Evolutionary conservation across 192 early-diverging fungal genomes (phyloP).

Genomic region (Coemansia sp.): DNA sequence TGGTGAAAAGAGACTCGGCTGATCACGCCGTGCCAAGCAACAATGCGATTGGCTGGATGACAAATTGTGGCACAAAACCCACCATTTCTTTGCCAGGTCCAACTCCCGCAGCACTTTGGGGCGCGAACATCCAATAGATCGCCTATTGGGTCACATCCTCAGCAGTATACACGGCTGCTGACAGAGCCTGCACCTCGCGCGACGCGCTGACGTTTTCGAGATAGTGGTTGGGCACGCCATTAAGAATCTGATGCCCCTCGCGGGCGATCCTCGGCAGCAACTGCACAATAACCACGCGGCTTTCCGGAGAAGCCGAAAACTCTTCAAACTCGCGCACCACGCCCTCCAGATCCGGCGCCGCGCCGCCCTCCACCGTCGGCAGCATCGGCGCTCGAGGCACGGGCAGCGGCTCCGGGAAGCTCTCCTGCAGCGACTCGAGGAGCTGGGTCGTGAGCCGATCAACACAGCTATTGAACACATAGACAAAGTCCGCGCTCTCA

Average conservation of each 20-base stretch:
- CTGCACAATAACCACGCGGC: slow-evolving; percentile 59
- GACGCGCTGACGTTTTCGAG: slow-evolving; percentile 67
- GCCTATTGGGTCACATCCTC: slow-evolving; percentile 49
- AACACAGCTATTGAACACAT: slow-evolving; percentile 43
- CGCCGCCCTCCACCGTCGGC: slow-evolving; percentile 44
- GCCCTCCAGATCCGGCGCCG: slow-evolving; percentile 42
- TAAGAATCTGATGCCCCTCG: slow-evolving; percentile 70
- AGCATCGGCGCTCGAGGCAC: slow-evolving; percentile 30
- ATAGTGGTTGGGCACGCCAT: slow-evolving; percentile 71
- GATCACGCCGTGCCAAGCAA: not conserved
- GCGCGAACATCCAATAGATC: no score
- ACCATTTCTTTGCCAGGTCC: not conserved
- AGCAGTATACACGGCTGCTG: slow-evolving; percentile 73
- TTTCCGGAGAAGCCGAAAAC: slow-evolving; percentile 46
- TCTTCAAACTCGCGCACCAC: slow-evolving; percentile 62
- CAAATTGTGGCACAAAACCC: not conserved
- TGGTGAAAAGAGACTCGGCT: not conserved
- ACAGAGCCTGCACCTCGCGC: slow-evolving; percentile 74
- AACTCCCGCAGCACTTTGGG: not conserved
- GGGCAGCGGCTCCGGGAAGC: slow-evolving; percentile 46
- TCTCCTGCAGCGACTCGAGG: slow-evolving; percentile 48
- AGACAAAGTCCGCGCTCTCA: slow-evolving; percentile 58
- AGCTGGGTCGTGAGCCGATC: slow-evolving; percentile 50
- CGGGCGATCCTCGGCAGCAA: slow-evolving; percentile 66
- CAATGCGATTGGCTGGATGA: not conserved